phyloP scores from a whole-genome alignment of 23 red algal genomes.

The Chondrus crispus region DNA sequence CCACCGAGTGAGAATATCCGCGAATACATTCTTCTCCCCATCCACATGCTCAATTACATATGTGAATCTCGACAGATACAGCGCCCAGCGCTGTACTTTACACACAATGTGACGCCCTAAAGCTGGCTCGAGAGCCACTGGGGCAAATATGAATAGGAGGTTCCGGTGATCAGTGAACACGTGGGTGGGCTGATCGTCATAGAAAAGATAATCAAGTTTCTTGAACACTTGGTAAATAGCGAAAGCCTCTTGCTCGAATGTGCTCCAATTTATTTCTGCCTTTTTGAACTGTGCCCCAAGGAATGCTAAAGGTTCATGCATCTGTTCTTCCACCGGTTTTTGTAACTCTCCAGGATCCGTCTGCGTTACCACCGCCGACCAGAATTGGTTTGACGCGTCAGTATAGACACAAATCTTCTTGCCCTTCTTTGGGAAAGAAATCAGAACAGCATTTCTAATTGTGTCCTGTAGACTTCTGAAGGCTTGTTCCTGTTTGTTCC shows the following conservation, averaged over 20 bases:
- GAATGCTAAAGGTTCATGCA: conserved; percentile 23
- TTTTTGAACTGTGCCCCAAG: background rate
- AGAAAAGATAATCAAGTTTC: background rate
- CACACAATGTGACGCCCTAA: background rate
- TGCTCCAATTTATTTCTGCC: background rate
- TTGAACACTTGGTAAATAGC: background rate
- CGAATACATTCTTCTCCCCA: background rate
- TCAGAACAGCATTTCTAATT: background rate
- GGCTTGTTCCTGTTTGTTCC: background rate
- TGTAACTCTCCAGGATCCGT: background rate
- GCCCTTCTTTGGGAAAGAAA: background rate
- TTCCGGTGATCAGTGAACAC: conserved; percentile 23
- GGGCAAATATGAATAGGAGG: background rate
- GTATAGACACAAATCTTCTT: background rate
- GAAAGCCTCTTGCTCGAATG: background rate
- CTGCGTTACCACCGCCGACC: background rate
- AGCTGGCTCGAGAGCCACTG: background rate
- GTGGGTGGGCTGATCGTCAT: background rate
- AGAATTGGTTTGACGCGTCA: background rate
- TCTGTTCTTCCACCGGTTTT: background rate
- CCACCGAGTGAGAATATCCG: conserved; percentile 2
- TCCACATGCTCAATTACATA: background rate
- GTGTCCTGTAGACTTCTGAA: conserved; percentile 10
- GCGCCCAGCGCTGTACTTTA: background rate
- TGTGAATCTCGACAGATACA: background rate